phyloP scores from a whole-genome alignment of 2,329 filamentous ascomycete genomes.

The Nakataea oryzae region DNA sequence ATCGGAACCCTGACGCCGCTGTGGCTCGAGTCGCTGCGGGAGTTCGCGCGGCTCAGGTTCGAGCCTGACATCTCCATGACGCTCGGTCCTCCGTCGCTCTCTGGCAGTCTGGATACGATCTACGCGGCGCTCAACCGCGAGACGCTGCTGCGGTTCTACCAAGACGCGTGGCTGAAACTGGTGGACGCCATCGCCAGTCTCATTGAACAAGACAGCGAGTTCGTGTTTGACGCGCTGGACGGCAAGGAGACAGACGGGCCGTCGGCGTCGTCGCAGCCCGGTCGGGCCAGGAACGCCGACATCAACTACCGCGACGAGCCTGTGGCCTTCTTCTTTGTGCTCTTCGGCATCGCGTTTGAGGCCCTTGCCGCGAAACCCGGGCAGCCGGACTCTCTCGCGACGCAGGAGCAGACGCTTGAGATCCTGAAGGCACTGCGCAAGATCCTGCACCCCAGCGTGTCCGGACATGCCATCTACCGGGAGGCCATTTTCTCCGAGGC shows the following conservation, averaged over 20 bases:
- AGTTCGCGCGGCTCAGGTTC: conserved; percentile 83
- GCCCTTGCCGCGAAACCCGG: conserved; percentile 76
- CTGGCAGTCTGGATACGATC: conserved; percentile 81
- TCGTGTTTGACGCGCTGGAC: conserved; percentile 93
- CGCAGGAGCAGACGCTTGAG: conserved; percentile 65
- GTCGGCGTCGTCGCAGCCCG: not conserved
- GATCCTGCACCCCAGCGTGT: conserved; percentile 88
- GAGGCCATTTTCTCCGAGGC: conserved; percentile 94
- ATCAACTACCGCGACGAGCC: conserved; percentile 98
- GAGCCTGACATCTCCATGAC: conserved; percentile 96
- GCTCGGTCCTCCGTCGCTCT: conserved; percentile 68
- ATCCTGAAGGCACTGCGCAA: conserved; percentile 89
- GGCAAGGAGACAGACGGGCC: conserved; percentile 56
- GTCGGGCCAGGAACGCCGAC: conserved; percentile 49
- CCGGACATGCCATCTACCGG: conserved; percentile 91
- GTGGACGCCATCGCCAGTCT: conserved; percentile 95
- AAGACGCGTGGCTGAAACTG: conserved; percentile 91
- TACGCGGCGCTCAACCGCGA: conserved; percentile 93
- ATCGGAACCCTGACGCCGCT: conserved; percentile 83
- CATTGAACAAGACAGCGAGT: conserved; percentile 95
- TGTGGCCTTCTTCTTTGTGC: conserved; percentile 96
- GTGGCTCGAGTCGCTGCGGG: conserved; percentile 86
- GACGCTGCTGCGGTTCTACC: conserved; percentile 89
- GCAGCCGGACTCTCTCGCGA: conserved; percentile 53
- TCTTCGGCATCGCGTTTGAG: conserved; percentile 94